Conservation (phyloP, 805 yeast genomes). For the Lipomyces chichibuensis region DNA sequence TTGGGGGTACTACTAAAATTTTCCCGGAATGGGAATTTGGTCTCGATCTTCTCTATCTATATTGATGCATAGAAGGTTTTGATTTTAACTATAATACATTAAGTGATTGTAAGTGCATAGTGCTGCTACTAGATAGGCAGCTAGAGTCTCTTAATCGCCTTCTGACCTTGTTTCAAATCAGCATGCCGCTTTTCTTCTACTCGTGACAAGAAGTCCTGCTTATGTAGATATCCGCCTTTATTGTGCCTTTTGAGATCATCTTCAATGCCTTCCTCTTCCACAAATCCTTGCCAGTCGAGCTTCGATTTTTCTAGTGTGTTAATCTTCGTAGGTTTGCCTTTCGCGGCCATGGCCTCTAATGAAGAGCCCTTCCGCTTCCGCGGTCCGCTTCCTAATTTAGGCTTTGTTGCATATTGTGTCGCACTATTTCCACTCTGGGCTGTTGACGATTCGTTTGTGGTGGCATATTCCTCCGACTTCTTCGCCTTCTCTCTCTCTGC, state of each 20-base stretch:
- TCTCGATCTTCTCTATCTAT: background rate
- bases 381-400: constrained; percentile 2
- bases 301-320: constrained; percentile 92
- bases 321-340: constrained; percentile 65
- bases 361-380: constrained; percentile 27
- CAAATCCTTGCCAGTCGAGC: constrained; percentile 93
- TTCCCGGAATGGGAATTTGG: background rate
- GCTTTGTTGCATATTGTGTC: constrained; percentile 38
- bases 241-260: constrained; percentile 82
- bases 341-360: constrained; percentile 31
- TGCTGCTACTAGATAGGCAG: background rate
- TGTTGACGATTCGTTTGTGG: constrained; percentile 6
- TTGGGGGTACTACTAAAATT: background rate
- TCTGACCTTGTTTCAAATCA: constrained; percentile 51
- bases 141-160: constrained; percentile 29
- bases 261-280: constrained; percentile 78
- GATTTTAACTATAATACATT: background rate
- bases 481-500: constrained; percentile 16
- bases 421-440: background rate
- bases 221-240: constrained; percentile 88
- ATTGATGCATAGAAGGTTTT: background rate
- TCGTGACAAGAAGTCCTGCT: constrained; percentile 82
- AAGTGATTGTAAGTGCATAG: background rate
- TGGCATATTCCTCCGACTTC: too few relatives aligned
- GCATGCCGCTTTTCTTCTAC: constrained; percentile 64